Conservation (phyloP, 1,284 basidiomycete species). For the Agroathelia rolfsii region DNA sequence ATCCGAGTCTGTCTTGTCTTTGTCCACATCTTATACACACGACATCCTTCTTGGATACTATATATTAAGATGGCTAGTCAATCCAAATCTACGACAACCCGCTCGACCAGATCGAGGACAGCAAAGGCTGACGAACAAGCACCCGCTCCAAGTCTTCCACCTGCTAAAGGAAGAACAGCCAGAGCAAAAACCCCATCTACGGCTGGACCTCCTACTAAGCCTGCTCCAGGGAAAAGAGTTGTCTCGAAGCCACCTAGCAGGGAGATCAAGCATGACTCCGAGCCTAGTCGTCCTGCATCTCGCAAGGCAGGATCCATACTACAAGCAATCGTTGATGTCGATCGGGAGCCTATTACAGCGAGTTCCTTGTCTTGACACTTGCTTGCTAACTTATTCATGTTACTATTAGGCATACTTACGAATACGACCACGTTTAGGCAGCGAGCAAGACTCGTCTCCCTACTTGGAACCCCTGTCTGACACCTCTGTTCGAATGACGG, state of each 20-base stretch:
- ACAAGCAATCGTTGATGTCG: slow-evolving; percentile 29
- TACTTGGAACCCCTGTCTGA: slow-evolving; percentile 63
- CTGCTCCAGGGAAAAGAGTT: no score
- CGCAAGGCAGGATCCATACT: no score
- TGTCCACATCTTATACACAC: background rate
- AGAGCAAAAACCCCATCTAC: no score
- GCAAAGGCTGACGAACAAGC: slow-evolving; percentile 20
- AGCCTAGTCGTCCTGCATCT: no score
- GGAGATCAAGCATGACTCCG: no score
- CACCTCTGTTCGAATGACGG: slow-evolving; percentile 64
- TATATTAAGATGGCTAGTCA: slow-evolving; percentile 22
- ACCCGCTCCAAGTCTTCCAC: slow-evolving; percentile 25
- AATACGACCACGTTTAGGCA: slow-evolving; percentile 55
- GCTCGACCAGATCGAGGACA: slow-evolving; percentile 29
- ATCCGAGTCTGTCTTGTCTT: slow-evolving; percentile 2
- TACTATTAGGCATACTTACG: slow-evolving; percentile 60
- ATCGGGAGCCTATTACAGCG: slow-evolving; percentile 69
- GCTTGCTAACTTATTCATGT: slow-evolving; percentile 4
- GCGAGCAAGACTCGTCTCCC: slow-evolving; percentile 40
- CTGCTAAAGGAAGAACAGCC: slow-evolving; percentile 22
- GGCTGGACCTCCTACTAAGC: no score
- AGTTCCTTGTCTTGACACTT: slow-evolving; percentile 10
- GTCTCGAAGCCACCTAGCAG: no score
- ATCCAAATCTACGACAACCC: slow-evolving; percentile 16
- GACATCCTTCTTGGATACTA: background rate